Percentiles rank a stretch among this genome's conserved stretches.
These are phyloP conservation scores for Athelia sp. DNA, from an alignment of 1,284 basidiomycete species.

Conservation along the genomic window DNA sequence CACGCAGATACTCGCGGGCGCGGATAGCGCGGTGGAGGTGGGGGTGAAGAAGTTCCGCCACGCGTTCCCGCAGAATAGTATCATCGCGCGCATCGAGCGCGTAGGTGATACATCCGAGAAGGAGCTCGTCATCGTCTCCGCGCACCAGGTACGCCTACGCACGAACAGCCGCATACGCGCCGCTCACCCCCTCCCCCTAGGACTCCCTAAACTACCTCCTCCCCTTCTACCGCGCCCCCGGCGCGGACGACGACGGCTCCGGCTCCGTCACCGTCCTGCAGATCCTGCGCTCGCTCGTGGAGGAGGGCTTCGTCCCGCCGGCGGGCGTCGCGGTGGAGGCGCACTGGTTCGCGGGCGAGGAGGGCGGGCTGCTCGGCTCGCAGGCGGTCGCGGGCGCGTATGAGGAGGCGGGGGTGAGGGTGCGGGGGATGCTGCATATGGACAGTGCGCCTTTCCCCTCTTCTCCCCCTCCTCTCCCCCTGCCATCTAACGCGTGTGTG, in stretches of 20 bases:
- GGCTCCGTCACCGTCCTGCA: slow-evolving; percentile 38
- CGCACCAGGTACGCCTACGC: slow-evolving; percentile 25
- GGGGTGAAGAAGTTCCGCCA: slow-evolving; percentile 44
- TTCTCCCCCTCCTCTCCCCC: slow-evolving; percentile 25
- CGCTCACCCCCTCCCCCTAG: neutral
- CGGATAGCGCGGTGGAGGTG: too few species aligned
- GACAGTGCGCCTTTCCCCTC: slow-evolving; percentile 14
- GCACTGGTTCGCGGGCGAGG: slow-evolving; percentile 52
- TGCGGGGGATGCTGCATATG: slow-evolving; percentile 42
- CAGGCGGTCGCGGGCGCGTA: slow-evolving; percentile 48
- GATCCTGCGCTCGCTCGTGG: slow-evolving; percentile 42
- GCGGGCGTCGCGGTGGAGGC: slow-evolving; percentile 40
- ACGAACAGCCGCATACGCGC: too few species aligned
- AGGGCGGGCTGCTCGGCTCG: slow-evolving; percentile 49
- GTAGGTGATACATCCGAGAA: slow-evolving; percentile 11
- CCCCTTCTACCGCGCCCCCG: slow-evolving; percentile 29
- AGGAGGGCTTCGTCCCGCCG: slow-evolving; percentile 33
- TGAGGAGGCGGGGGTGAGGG: slow-evolving; percentile 29
- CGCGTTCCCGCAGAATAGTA: slow-evolving; percentile 48
- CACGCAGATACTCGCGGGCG: too few species aligned
- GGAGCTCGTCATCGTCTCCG: slow-evolving; percentile 35
- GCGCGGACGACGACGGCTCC: slow-evolving; percentile 32
- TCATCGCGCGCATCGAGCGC: slow-evolving; percentile 36
- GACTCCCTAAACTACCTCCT: slow-evolving; percentile 7
- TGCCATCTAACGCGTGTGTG: slow-evolving; percentile 21